Conservation (phyloP, 441 rosid genomes). For the Erodium texanum region DNA sequence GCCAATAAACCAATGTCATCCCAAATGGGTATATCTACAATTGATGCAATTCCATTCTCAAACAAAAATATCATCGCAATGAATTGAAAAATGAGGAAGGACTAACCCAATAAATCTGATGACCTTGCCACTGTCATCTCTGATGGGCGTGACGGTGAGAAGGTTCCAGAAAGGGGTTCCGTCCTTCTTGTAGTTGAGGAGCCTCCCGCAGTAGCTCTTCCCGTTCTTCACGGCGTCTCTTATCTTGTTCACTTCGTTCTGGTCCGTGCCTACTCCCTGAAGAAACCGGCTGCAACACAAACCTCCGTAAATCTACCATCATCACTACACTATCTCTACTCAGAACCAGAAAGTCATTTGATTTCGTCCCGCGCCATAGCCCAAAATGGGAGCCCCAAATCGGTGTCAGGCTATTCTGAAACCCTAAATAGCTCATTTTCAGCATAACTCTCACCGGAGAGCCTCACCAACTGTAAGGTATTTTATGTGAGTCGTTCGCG, state of each 20-base stretch:
- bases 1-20: too few species aligned
- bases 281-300: constrained; percentile 56
- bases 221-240: constrained; percentile 57
- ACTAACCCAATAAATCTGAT: constrained; percentile 92
- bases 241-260: constrained; percentile 67
- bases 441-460: too few species aligned
- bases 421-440: too few species aligned
- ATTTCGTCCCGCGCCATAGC: too few species aligned
- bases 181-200: constrained; percentile 88
- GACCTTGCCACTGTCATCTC: constrained; percentile 70
- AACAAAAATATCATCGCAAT: background rate
- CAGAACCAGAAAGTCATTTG: background rate
- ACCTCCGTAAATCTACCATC: background rate
- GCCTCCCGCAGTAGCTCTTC: constrained; percentile 66
- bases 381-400: too few species aligned
- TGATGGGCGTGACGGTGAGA: constrained; percentile 86
- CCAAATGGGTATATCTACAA: too few species aligned
- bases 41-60: too few species aligned
- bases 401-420: too few species aligned
- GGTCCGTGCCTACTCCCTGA: constrained; percentile 86
- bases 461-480: too few species aligned
- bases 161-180: constrained; percentile 95
- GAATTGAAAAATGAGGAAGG: background rate
- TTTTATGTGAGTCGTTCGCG: too few species aligned
- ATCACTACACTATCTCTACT: background rate